A percentile compares a stretch with the other conserved stretches of the same genome.
These are phyloP conservation scores for Crithidia thermophila DNA, from an alignment of 208 protist species.

Conservation along the genomic window DNA sequence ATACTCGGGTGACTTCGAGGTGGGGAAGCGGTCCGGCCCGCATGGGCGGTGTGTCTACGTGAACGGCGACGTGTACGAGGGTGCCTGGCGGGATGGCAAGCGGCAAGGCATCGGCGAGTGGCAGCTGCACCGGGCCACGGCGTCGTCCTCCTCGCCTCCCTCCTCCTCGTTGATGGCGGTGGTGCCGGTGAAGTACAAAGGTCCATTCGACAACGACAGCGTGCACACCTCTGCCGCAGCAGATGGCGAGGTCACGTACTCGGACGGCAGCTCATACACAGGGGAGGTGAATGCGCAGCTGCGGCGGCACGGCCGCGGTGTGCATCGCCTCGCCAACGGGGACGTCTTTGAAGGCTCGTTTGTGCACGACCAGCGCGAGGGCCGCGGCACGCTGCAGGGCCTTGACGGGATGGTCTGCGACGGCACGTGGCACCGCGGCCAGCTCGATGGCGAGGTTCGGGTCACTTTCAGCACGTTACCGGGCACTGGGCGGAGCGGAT, in stretches of 20 bases:
- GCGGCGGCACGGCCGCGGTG: slow-evolving; percentile 61
- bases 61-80: slow-evolving; percentile 80
- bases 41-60: slow-evolving; percentile 68
- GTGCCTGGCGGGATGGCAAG: slow-evolving; percentile 62
- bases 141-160: too few species aligned
- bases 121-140: slow-evolving; percentile 34
- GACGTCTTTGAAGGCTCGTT: slow-evolving; percentile 73
- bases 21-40: slow-evolving; percentile 55
- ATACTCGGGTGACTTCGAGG: slow-evolving; percentile 71
- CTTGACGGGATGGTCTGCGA: slow-evolving; percentile 46
- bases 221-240: slow-evolving; percentile 20
- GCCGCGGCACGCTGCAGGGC: slow-evolving; percentile 52
- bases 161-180: neutral
- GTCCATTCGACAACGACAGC: slow-evolving; percentile 55
- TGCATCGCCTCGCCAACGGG: slow-evolving; percentile 48
- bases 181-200: slow-evolving; percentile 48
- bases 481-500: neutral
- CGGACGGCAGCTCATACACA: slow-evolving; percentile 63
- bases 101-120: slow-evolving; percentile 71
- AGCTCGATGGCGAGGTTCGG: slow-evolving; percentile 51
- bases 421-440: slow-evolving; percentile 52
- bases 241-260: slow-evolving; percentile 59
- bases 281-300: slow-evolving; percentile 54
- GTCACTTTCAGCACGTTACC: slow-evolving; percentile 11
- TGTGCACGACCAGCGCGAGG: slow-evolving; percentile 46